Evolutionary conservation across 129 eudicot genomes (phyloP).

Genomic region (Centrapalus pauciflorus): DNA sequence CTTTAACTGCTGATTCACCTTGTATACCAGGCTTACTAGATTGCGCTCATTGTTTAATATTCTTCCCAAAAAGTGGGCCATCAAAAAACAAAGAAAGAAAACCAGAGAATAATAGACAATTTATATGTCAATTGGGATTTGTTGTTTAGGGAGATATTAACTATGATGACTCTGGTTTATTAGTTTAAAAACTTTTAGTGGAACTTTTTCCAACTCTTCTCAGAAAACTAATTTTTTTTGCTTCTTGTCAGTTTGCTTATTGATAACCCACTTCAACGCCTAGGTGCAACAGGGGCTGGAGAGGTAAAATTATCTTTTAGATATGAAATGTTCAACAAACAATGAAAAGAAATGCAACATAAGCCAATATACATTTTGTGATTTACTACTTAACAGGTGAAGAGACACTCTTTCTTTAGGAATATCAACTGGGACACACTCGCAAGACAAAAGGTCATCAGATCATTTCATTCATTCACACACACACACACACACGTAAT

Average conservation of each 20-base stretch:
- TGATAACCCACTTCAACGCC: conserved; percentile 83
- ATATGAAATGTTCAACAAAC: neutral
- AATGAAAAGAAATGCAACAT: conserved; percentile 6
- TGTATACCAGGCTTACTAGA: too few relatives aligned
- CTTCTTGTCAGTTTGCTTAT: conserved; percentile 51
- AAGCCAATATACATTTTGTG: neutral
- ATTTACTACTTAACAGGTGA: conserved; percentile 49
- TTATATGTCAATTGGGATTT: too few relatives aligned
- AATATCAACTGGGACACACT: conserved; percentile 90
- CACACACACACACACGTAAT: too few relatives aligned
- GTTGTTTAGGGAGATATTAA: neutral
- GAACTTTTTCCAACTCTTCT: too few relatives aligned
- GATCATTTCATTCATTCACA: neutral
- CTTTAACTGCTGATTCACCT: too few relatives aligned
- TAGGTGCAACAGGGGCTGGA: conserved; percentile 84
- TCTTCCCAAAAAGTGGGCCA: too few relatives aligned
- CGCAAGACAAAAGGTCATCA: conserved; percentile 78
- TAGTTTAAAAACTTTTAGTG: neutral
- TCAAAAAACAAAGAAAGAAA: too few relatives aligned
- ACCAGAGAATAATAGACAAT: too few relatives aligned
- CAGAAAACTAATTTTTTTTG: neutral
- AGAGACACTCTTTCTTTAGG: conserved; percentile 63
- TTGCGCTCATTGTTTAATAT: too few relatives aligned
- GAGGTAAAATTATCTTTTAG: conserved; percentile 48
- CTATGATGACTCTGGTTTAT: neutral